Percentiles rank a stretch among this genome's conserved stretches.
These are phyloP conservation scores for Apiospora pterosperma DNA, from an alignment of 2,329 filamentous ascomycete species.

Conservation along the genomic window DNA sequence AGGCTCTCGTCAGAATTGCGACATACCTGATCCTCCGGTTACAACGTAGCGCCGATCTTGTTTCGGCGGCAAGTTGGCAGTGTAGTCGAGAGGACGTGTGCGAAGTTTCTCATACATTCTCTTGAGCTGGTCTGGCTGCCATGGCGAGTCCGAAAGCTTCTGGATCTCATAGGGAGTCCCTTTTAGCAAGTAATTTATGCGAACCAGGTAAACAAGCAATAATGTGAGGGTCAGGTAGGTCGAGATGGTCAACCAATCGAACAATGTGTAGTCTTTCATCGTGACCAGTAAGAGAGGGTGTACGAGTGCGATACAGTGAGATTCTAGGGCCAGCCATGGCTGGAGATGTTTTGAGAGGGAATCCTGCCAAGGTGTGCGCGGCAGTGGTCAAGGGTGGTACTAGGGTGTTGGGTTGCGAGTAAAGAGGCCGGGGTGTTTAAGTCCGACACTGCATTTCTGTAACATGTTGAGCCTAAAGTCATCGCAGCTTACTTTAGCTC, in stretches of 20 bases:
- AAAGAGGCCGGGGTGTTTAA: not conserved
- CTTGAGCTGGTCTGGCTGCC: conserved; percentile 27
- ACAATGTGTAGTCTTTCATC: not conserved
- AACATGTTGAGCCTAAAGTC: not conserved
- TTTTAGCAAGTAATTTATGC: conserved; percentile 28
- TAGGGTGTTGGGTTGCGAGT: not conserved
- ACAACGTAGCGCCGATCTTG: conserved; percentile 33
- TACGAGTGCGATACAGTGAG: not conserved
- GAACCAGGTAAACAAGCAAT: not conserved
- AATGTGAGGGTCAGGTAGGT: not conserved
- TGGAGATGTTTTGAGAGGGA: not conserved
- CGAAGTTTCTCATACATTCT: conserved; percentile 29
- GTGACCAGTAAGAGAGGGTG: not conserved
- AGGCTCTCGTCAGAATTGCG: not conserved
- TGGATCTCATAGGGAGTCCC: conserved; percentile 26
- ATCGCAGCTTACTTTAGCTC: not conserved
- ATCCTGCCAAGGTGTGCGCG: not conserved
- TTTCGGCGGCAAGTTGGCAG: conserved; percentile 27
- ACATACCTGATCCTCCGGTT: conserved; percentile 26
- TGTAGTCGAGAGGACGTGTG: conserved; percentile 24
- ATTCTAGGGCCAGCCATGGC: not conserved
- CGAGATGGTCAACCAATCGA: not conserved
- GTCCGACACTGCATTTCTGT: not conserved
- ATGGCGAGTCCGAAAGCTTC: conserved; percentile 23
- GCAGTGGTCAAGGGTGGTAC: not conserved